Evolutionary conservation across 495 filamentous ascomycete genomes (phyloP), one percentile per base, ranked within the genome.

Genomic region (Rhypophila decipiens): DNA sequence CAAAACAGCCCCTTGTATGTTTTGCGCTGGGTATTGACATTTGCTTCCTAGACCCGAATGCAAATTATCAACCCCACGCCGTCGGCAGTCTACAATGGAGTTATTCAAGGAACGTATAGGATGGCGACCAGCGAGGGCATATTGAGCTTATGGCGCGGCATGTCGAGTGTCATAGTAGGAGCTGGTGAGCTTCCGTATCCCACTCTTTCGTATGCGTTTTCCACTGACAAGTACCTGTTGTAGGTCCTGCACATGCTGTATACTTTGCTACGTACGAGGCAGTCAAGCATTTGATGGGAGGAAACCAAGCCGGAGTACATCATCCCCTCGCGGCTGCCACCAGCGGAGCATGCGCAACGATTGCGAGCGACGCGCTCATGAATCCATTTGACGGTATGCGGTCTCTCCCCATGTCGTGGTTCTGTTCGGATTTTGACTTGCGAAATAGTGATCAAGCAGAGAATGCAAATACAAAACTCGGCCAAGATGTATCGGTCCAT

Each of bases 391-490:
- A 99, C 72, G 90, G 90, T 95, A 74, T 61, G 78, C 63, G 37
- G n/a, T 38, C 24, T 4, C 21, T 18, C 20, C 7, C 1, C 19
- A 38, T 20, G 20, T 24, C 9, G 7, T 24, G 20, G 9, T 11
- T 15, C 38, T 24, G 3, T 19, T 27, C 39, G 37, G 21, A 8
- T 39, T 40, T 21, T 40, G 19, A 40, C 38, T 21, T n/a, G n/a
- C 38, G 10, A 61, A 58, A 52, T 57, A 96, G 93, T 99, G 24
- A 93, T 99, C 74, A 99, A 99, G 70, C 93, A 99, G 65, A 86
- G 93, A 41, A 99, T 99, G 93, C 93, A 99, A 63, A 85, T 99
- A 45, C 88, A 96, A 53, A 84, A 90, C 51, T 97, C 94, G n/a
- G 77, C 83, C 35, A 77, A 77, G 54, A 78, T 80, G 61, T 94